Base-by-base conservation (phyloP, 2,329 filamentous ascomycete species). In the Aspergillus aculeatus region DNA sequence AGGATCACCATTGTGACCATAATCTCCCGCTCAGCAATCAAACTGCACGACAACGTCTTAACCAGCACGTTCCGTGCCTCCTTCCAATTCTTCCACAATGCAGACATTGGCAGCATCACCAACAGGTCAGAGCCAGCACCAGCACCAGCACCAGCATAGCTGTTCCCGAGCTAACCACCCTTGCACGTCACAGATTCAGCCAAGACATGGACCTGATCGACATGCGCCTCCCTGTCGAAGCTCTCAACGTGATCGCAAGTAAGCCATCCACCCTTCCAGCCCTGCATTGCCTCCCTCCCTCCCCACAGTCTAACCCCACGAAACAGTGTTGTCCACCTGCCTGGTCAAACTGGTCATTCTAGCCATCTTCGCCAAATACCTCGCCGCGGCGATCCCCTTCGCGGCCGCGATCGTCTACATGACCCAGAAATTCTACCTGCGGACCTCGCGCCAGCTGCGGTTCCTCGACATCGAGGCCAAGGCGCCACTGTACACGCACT, bases 401-500 rank as follows among this genome's bases (percentile, higher is more conserved):
- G 65, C 80, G 1, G 60, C 73, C 4, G 59, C 69, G 2, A 68
- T 68, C 3, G 66, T 82, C 29, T 81, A 75, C 60, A 53, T 72
- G 48, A 72, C 82, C 7, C 80, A 82, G 61, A 73, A 68, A 52
- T 73, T 77, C 64, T 82, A 82, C 61, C 75, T 81, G 3, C 77
- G 73, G 10, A 81, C 80, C 2, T 78, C 78, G 0, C 72, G 79
- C 3, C 79, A 81, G 61, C 65, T 82, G 9, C 77, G 83, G 55
- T 76, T 83, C 26, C 70, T 85, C 9, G 83, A 84, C 64, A 74
- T 85, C 0, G 83, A 84, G 66, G 73, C 78, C 5, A 82, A 82
- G 54, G 75, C 77, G 0, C 80, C 80, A 0, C 71, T 84, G 0
- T 83, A 80, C 64, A 78, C 80, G 0, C 78, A 83, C 41, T 83